phyloP scores from a whole-genome alignment of 2,329 filamentous ascomycete genomes.

The Colletotrichum limetticola region DNA sequence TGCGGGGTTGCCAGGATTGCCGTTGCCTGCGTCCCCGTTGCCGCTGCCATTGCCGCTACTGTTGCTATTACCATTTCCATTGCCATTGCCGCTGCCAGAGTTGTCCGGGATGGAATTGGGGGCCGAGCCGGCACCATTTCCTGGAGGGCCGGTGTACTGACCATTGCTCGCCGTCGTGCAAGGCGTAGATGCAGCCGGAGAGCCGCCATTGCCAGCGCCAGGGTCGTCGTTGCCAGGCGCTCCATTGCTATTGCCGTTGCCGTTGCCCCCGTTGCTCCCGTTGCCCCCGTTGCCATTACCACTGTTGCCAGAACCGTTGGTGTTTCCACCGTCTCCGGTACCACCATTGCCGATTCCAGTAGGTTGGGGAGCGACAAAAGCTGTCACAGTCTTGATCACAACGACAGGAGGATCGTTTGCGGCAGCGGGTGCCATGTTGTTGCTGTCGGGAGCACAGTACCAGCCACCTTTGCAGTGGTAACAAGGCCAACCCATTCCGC shows the following conservation, averaged over 20 bases:
- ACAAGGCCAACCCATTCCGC: conserved; percentile 46
- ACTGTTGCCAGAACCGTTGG: not conserved
- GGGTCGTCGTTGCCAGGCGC: not conserved
- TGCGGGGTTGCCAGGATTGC: not conserved
- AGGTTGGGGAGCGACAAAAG: conserved; percentile 5
- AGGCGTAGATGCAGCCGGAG: not conserved
- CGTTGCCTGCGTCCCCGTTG: not conserved
- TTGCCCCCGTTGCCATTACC: not conserved
- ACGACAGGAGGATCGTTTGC: not conserved
- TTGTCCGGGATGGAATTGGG: not conserved
- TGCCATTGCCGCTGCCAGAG: not conserved
- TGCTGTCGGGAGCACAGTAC: conserved; percentile 39
- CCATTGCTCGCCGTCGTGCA: not conserved
- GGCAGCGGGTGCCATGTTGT: not conserved
- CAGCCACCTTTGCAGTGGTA: conserved; percentile 44
- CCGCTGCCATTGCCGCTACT: too few relatives aligned
- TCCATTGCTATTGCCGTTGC: not conserved
- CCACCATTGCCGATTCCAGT: not conserved
- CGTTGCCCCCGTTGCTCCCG: not conserved
- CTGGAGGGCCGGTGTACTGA: not conserved
- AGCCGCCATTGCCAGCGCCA: not conserved
- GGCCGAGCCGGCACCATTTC: not conserved
- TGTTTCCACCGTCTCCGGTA: not conserved
- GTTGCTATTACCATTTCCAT: not conserved
- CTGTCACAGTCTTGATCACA: conserved; percentile 21